Percentiles rank a stretch among this genome's conserved stretches.
Conservation (phyloP, 805 yeast genomes). For the Zygotorulaspora danielsina region DNA sequence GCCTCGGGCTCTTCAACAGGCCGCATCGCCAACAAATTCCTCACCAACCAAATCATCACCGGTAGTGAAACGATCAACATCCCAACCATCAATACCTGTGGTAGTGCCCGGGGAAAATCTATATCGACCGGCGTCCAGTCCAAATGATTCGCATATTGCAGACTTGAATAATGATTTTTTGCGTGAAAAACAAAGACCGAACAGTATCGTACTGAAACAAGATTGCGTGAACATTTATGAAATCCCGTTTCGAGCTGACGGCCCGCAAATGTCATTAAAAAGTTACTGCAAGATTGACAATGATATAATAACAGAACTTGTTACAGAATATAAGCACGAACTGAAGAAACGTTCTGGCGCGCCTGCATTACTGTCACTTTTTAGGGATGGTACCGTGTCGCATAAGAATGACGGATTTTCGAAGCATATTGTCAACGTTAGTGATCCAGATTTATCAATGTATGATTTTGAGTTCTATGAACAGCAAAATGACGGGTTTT, state of each 20-base stretch:
- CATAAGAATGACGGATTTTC: conserved; percentile 14
- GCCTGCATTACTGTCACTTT: conserved; percentile 21
- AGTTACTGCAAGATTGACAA: conserved; percentile 27
- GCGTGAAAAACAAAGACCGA: not conserved
- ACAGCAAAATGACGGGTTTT: conserved; percentile 51
- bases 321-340: conserved; percentile 14
- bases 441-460: conserved; percentile 58
- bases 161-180: not conserved
- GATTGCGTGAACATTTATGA: conserved; percentile 27
- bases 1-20: conserved; percentile 1
- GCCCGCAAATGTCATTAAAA: conserved; percentile 26
- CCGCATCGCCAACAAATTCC: not conserved
- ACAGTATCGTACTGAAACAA: conserved; percentile 24
- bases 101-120: not conserved
- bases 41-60: not conserved
- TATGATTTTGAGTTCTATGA: conserved; percentile 77
- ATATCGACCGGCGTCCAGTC: not conserved
- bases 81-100: conserved; percentile 2
- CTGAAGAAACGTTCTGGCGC: conserved; percentile 9
- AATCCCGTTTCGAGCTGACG: conserved; percentile 24
- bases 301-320: conserved; percentile 24
- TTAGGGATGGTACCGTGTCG: conserved; percentile 20
- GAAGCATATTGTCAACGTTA: conserved; percentile 25
- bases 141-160: not conserved
- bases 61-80: conserved; percentile 2